Evolutionary conservation across 2,329 filamentous ascomycete species (phyloP).

Genomic region (Colletotrichum kahawae): DNA sequence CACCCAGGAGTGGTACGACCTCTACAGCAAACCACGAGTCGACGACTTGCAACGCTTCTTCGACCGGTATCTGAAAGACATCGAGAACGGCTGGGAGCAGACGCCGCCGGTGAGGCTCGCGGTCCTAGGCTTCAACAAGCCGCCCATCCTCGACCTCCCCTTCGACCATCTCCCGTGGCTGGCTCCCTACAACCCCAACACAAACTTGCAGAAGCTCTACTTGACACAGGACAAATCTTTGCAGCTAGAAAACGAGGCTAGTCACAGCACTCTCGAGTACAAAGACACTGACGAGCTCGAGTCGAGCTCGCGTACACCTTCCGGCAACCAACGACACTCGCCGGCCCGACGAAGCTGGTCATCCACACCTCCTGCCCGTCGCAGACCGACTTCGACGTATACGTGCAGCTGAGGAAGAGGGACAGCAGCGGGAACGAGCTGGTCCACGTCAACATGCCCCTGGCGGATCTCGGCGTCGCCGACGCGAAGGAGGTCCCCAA

Average conservation of each 20-base stretch:
- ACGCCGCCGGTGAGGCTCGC: slow-evolving; percentile 17
- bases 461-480: neutral
- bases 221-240: neutral
- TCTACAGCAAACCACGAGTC: slow-evolving; percentile 24
- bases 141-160: neutral
- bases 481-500: neutral
- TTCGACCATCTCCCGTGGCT: neutral
- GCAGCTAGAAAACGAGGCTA: neutral
- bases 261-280: neutral
- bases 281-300: neutral
- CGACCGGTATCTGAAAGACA: slow-evolving; percentile 16
- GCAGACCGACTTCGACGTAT: neutral
- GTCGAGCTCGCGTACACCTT: neutral
- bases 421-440: neutral
- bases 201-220: neutral
- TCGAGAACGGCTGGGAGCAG: slow-evolving; percentile 22
- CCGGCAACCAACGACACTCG: neutral
- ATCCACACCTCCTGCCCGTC: neutral
- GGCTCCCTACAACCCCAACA: neutral
- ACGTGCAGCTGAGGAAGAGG: neutral
- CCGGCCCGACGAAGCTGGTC: neutral
- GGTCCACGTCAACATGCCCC: neutral
- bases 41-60: slow-evolving; percentile 28
- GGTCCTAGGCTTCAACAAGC: neutral
- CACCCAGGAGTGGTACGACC: slow-evolving; percentile 33